Percentiles rank a stretch among this genome's conserved stretches.
These are phyloP conservation scores for Rhinocladiella similis DNA, from an alignment of 2,329 filamentous ascomycete genomes.

Conservation along the genomic window DNA sequence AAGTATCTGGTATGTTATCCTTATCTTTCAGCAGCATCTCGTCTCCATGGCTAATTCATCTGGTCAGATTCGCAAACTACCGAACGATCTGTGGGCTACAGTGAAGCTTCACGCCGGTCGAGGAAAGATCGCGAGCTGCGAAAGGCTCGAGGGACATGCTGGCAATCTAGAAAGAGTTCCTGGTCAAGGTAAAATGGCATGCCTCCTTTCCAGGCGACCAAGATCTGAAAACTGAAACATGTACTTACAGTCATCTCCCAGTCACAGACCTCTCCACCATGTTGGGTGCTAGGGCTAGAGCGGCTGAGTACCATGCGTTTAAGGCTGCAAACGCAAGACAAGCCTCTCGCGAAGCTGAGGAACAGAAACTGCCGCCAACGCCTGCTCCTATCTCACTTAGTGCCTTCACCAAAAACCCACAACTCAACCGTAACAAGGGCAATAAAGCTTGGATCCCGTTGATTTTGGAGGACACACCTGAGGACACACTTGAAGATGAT, in stretches of 20 bases:
- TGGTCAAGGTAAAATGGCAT: constrained; percentile 5
- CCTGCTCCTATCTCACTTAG: constrained; percentile 26
- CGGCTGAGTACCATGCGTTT: constrained; percentile 29
- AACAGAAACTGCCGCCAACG: constrained; percentile 28
- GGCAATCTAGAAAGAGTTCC: background rate
- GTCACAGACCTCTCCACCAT: constrained; percentile 9
- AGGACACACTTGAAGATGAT: constrained; percentile 17
- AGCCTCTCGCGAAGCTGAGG: constrained; percentile 28
- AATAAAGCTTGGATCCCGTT: constrained; percentile 28
- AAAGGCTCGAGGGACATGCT: background rate
- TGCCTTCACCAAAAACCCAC: constrained; percentile 26
- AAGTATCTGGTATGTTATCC: too few species aligned
- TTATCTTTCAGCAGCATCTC: too few species aligned
- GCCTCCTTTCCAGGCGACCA: background rate
- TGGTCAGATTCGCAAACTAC: too few species aligned
- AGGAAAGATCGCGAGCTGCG: too few species aligned
- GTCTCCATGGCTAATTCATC: too few species aligned
- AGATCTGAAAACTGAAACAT: constrained; percentile 1
- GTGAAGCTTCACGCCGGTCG: too few species aligned
- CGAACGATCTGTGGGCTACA: too few species aligned
- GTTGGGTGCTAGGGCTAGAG: constrained; percentile 29
- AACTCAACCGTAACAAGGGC: constrained; percentile 29
- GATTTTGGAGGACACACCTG: constrained; percentile 23
- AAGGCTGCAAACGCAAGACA: constrained; percentile 28
- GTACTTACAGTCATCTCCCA: background rate